Conservation (phyloP, 2,329 filamentous ascomycete species). For the Nemania diffusa region DNA sequence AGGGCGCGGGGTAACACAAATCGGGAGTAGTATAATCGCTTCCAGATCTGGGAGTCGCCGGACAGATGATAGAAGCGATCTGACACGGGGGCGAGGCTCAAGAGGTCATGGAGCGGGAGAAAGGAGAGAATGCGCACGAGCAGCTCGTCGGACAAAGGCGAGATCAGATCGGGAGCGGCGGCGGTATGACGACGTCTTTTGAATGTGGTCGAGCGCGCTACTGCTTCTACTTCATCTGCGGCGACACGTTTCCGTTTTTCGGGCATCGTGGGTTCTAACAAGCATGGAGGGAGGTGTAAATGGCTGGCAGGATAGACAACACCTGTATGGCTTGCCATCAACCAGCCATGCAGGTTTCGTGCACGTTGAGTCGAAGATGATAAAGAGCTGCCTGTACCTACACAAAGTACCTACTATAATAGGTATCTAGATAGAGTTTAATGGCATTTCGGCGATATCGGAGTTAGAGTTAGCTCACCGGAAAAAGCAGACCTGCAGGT, state of each 20-base stretch:
- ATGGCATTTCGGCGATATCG: constrained; percentile 17
- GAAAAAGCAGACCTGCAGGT: too few species aligned
- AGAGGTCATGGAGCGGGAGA: constrained; percentile 75
- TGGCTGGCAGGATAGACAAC: too few species aligned
- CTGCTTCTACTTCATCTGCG: constrained; percentile 32
- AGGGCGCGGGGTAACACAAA: constrained; percentile 86
- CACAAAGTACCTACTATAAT: too few species aligned
- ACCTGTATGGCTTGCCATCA: too few species aligned
- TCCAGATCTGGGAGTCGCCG: constrained; percentile 90
- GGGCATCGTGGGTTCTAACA: neutral
- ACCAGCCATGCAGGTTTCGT: too few species aligned
- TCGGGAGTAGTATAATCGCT: constrained; percentile 83
- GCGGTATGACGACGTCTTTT: constrained; percentile 57
- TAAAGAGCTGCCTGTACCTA: too few species aligned
- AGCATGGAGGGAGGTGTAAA: neutral
- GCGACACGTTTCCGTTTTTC: neutral
- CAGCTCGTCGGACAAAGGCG: constrained; percentile 85
- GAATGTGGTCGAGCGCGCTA: constrained; percentile 28
- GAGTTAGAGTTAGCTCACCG: constrained; percentile 6
- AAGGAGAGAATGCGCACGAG: constrained; percentile 84
- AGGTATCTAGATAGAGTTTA: neutral
- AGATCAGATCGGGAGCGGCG: constrained; percentile 70
- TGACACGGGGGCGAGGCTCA: constrained; percentile 73
- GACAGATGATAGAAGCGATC: constrained; percentile 77
- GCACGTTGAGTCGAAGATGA: too few species aligned